phyloP scores from a whole-genome alignment of 1,284 basidiomycete genomes.

The Trichosporon coremiiforme region DNA sequence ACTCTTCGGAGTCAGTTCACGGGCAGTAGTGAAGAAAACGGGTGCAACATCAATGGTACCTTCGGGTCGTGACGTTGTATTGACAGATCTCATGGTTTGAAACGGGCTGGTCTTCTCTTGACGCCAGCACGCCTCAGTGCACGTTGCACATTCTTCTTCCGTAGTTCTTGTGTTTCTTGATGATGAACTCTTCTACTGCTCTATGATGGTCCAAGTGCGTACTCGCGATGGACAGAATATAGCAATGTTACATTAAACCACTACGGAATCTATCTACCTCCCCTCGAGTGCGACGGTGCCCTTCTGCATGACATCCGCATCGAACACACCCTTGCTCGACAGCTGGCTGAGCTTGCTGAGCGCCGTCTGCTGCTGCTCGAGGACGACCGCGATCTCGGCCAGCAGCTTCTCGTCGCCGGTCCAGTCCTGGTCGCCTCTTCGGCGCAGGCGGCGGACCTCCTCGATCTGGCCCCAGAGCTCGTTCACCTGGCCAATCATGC shows the following conservation, averaged over 20 bases:
- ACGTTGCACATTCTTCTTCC: constrained; percentile 29
- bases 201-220: background rate
- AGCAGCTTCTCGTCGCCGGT: constrained; percentile 80
- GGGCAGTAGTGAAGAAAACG: constrained; percentile 51
- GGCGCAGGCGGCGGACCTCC: constrained; percentile 62
- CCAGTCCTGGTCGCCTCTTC: constrained; percentile 65
- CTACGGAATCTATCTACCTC: constrained; percentile 24
- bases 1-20: constrained; percentile 28
- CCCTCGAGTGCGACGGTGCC: constrained; percentile 33
- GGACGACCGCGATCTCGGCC: constrained; percentile 72
- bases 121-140: constrained; percentile 20
- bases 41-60: constrained; percentile 50
- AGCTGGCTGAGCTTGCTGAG: constrained; percentile 76
- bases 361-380: constrained; percentile 76
- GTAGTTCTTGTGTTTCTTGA: background rate
- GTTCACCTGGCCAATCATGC: constrained; percentile 66
- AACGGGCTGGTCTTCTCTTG: background rate
- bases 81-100: constrained; percentile 22
- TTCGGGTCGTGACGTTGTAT: constrained; percentile 37
- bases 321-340: constrained; percentile 67
- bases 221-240: background rate
- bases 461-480: constrained; percentile 85
- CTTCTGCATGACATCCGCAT: constrained; percentile 66
- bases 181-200: background rate
- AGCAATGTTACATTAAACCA: constrained; percentile 15